Percentiles rank a stretch among this genome's conserved stretches.
Evolutionary conservation across 2,329 filamentous ascomycete genomes (phyloP).

Genomic region (Tolypocladium sp.): DNA sequence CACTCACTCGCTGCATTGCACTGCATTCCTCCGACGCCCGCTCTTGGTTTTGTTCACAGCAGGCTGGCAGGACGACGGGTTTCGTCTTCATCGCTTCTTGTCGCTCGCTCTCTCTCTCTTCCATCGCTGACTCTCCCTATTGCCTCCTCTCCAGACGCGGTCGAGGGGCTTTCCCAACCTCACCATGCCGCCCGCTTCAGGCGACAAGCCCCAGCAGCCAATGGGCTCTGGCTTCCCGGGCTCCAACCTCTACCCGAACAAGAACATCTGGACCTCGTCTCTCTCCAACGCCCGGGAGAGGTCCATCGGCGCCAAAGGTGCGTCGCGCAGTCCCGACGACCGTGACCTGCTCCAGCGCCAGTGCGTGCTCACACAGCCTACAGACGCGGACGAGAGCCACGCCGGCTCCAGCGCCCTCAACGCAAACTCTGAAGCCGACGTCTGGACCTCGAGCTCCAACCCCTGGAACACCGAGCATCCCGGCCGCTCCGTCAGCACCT

Average conservation of each 20-base stretch:
- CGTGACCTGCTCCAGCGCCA: neutral
- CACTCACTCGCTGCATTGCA: neutral
- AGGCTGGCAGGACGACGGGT: neutral
- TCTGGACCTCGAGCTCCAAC: constrained; percentile 39
- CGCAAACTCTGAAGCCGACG: constrained; percentile 58
- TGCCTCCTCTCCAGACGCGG: constrained; percentile 18
- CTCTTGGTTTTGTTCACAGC: neutral
- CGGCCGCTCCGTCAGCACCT: constrained; percentile 40
- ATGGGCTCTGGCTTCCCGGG: constrained; percentile 29
- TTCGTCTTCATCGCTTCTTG: constrained; percentile 5
- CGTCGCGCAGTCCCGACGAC: constrained; percentile 9
- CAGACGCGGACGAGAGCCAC: constrained; percentile 30
- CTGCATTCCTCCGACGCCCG: constrained; percentile 1
- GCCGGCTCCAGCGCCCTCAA: constrained; percentile 63
- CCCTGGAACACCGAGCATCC: constrained; percentile 49
- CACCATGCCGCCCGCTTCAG: constrained; percentile 23
- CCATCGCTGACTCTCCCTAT: constrained; percentile 10
- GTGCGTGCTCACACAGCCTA: constrained; percentile 7
- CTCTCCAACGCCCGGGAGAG: constrained; percentile 30
- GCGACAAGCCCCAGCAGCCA: constrained; percentile 23
- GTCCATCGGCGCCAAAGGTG: constrained; percentile 38
- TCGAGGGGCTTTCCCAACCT: constrained; percentile 28
- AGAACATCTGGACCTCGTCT: constrained; percentile 30
- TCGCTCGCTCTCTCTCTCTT: neutral
- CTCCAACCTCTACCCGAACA: constrained; percentile 25